phyloP scores from a whole-genome alignment of 164 flowering plant species.

The Magnolia changhungtana region DNA sequence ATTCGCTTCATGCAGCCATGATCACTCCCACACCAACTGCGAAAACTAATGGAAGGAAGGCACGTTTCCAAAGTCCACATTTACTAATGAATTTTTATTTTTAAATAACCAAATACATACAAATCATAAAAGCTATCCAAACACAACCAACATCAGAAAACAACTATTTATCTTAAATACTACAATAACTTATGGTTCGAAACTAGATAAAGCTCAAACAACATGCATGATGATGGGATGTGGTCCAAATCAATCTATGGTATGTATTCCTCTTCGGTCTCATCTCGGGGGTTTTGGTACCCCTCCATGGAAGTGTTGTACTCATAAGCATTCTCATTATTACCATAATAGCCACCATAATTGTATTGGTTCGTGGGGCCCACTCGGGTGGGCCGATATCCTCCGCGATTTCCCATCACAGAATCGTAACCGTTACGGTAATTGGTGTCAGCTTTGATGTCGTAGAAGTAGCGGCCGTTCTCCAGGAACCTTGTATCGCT shows the following conservation, averaged over 20 bases:
- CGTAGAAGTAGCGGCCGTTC: background rate
- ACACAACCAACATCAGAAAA: too few relatives aligned
- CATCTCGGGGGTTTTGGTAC: background rate
- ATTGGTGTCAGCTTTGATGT: background rate
- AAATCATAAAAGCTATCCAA: too few relatives aligned
- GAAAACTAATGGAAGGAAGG: too few relatives aligned
- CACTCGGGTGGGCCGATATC: background rate
- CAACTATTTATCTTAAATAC: too few relatives aligned
- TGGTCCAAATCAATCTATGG: background rate
- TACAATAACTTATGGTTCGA: too few relatives aligned
- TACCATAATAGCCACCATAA: constrained; percentile 1
- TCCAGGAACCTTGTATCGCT: constrained; percentile 8
- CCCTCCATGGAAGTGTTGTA: background rate
- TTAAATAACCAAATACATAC: too few relatives aligned
- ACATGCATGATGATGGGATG: too few relatives aligned
- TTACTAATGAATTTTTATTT: too few relatives aligned
- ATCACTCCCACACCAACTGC: too few relatives aligned
- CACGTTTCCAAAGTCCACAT: too few relatives aligned
- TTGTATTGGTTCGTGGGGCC: background rate
- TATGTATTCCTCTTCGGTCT: background rate
- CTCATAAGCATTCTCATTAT: constrained; percentile 4
- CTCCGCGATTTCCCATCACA: background rate
- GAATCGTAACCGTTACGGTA: constrained; percentile 5
- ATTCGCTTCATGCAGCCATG: too few relatives aligned
- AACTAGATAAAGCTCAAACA: too few relatives aligned